Evolutionary conservation across 2,329 filamentous ascomycete genomes (phyloP).

Genomic region (Ilyonectria robusta): DNA sequence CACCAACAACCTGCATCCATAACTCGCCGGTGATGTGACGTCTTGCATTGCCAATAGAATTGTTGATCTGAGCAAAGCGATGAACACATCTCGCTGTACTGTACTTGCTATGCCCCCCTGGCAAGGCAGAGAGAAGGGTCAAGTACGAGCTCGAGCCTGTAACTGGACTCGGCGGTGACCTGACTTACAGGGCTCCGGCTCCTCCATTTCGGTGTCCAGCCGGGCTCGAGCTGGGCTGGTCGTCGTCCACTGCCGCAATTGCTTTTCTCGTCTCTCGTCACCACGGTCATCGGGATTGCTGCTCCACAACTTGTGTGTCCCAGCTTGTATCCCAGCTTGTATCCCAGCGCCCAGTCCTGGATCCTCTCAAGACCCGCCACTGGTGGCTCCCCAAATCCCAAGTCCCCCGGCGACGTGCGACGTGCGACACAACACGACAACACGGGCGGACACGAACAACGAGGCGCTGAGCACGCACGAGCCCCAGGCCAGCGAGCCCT

Average conservation of each 20-base stretch:
- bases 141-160: not conserved
- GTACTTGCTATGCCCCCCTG: slow-evolving; percentile 5
- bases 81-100: slow-evolving; percentile 27
- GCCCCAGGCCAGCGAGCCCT: slow-evolving; percentile 21
- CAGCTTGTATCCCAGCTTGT: not conserved
- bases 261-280: slow-evolving; percentile 12
- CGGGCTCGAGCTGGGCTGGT: not conserved
- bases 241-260: not conserved
- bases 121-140: not conserved
- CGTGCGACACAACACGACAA: slow-evolving; percentile 27
- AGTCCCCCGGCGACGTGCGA: slow-evolving; percentile 2
- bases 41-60: slow-evolving; percentile 5
- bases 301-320: slow-evolving; percentile 7
- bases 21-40: slow-evolving; percentile 25
- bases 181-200: not conserved
- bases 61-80: slow-evolving; percentile 25
- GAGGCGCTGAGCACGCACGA: slow-evolving; percentile 25
- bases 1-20: slow-evolving; percentile 20
- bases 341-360: slow-evolving; percentile 6
- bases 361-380: slow-evolving; percentile 6
- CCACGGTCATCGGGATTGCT: not conserved
- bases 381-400: slow-evolving; percentile 13
- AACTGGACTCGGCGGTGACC: not conserved
- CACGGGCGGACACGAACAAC: slow-evolving; percentile 23
- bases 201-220: not conserved